Base-by-base conservation (phyloP, 257 asterid species). In the Plantago elongata region DNA sequence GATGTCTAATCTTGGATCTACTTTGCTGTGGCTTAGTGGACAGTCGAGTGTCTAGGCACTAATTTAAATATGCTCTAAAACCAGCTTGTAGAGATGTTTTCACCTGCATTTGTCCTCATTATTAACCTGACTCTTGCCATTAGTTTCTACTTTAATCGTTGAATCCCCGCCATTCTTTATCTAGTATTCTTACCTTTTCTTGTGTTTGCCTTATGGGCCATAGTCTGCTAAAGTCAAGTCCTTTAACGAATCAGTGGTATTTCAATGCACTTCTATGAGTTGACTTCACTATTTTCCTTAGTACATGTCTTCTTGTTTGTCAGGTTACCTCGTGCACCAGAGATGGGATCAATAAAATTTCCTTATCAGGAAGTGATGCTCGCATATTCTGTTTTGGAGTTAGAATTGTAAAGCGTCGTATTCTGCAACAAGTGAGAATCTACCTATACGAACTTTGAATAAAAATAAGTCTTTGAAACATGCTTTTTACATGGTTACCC, bases 301-400 rank as follows among this genome's bases (percentile, higher is more conserved):
- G 69, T 72, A 61, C 60, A 49, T 65, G 63, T 61, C 66, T 59
- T 57, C 48, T 74, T 59, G 57, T 72, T 78, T 78, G 65, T 71
- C 86, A 94, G 99, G 81, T 90, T 79, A 85, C 97, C 60, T 72
- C 83, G 45, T 89, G 84, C 83, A 85, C 87, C 74, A 79, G 83
- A 84, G 99, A 94, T 49, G 99, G 97, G 76, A 77, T 85, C 71
- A 90, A 94, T 77, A 90, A 83, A 75, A 82, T 94, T 77, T 75
- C 76, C 45, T 77, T 94, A 74, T 81, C 84, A 57, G 95, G 96
- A 69, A 82, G 86, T 54, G 99, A 94, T 84, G 83, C 88, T 75
- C 99, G 99, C 22, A 69, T 74, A 49, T 94, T 94, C 76, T 94
- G 99, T 70, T 61, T 87, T 55, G 99, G 99, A 62, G 94, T 94